phyloP scores from a whole-genome alignment of 129 eudicot species.

The Artemisia annua region DNA sequence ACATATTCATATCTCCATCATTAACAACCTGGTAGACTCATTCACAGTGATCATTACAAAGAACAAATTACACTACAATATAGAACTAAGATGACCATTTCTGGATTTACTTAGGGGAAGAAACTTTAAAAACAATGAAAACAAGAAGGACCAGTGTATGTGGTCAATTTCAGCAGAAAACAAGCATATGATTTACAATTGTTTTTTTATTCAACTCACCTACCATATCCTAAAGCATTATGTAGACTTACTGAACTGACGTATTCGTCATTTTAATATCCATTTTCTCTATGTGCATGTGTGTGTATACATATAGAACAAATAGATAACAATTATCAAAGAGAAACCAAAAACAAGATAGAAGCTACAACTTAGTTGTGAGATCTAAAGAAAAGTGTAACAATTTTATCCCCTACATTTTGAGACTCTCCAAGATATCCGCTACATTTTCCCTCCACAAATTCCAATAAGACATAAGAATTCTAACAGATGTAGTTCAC shows the following conservation, averaged over 20 bases:
- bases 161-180: slow-evolving; percentile 8
- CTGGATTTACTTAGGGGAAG: neutral
- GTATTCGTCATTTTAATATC: too few species aligned
- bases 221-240: too few species aligned
- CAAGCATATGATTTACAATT: neutral
- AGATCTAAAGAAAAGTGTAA: slow-evolving; percentile 1
- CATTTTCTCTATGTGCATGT: too few species aligned
- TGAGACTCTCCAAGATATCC: too few species aligned
- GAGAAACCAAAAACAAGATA: neutral
- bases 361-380: neutral
- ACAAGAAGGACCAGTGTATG: neutral
- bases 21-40: slow-evolving; percentile 75
- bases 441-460: too few species aligned
- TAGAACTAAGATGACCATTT: slow-evolving; percentile 8
- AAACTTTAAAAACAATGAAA: neutral
- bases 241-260: too few species aligned
- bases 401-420: too few species aligned
- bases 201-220: neutral
- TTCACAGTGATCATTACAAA: neutral
- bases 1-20: slow-evolving; percentile 96
- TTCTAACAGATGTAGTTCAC: too few species aligned
- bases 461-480: too few species aligned
- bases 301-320: too few species aligned
- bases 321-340: neutral
- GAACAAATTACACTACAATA: neutral